These are phyloP conservation scores for Pseudoscleropodium purum DNA, from an alignment of 225 moss, liverwort and hornwort species.

Conservation along the genomic window DNA sequence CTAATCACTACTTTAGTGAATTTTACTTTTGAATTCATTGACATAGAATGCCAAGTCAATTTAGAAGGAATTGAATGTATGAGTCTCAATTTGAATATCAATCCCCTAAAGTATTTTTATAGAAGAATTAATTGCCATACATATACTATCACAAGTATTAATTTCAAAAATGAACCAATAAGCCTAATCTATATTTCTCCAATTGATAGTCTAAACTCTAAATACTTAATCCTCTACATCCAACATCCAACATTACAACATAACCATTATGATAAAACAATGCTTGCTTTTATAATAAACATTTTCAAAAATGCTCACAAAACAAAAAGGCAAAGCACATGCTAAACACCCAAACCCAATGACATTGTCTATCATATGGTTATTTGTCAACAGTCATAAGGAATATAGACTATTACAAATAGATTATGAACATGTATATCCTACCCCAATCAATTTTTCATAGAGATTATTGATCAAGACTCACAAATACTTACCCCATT, in stretches of 20 bases:
- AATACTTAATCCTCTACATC: background rate
- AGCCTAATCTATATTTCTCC: background rate
- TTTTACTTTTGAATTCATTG: background rate
- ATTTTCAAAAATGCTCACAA: too few species aligned
- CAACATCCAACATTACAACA: background rate
- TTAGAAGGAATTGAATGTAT: background rate
- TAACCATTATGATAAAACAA: background rate
- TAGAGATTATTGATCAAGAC: background rate
- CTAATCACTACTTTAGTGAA: background rate
- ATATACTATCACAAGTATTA: background rate
- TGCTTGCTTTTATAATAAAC: background rate
- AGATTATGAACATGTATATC: background rate
- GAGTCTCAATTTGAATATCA: background rate
- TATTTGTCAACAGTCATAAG: background rate
- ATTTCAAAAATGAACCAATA: background rate
- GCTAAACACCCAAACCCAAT: background rate
- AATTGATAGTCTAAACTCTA: background rate
- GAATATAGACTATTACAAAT: background rate
- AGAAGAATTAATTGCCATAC: accelerated
- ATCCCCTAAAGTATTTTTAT: background rate
- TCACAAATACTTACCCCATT: background rate
- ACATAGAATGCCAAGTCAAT: background rate
- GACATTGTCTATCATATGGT: background rate
- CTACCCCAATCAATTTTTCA: background rate
- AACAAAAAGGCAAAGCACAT: background rate